Percentiles rank a stretch among this genome's conserved stretches.
phyloP scores from a whole-genome alignment of 208 protist genomes.

The Leishmania lainsoni region DNA sequence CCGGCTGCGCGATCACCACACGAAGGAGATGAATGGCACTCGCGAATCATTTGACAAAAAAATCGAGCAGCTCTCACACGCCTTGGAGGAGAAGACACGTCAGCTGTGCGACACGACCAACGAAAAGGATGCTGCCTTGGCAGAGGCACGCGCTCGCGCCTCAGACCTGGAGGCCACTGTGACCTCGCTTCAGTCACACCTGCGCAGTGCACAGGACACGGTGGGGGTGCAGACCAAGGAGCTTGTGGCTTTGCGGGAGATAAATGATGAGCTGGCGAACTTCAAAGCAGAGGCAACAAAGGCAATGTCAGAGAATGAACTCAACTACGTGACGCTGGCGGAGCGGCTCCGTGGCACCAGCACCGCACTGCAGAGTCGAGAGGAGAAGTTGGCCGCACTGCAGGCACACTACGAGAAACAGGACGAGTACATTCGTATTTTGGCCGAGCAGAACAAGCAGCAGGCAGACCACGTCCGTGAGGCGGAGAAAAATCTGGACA shows the following conservation, averaged over 20 bases:
- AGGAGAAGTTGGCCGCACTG: slow-evolving; percentile 71
- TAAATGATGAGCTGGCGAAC: slow-evolving; percentile 54
- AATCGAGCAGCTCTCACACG: slow-evolving; percentile 18
- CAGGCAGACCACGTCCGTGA: slow-evolving; percentile 41
- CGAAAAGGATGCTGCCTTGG: slow-evolving; percentile 18
- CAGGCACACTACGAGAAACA: slow-evolving; percentile 77
- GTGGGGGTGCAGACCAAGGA: slow-evolving; percentile 41
- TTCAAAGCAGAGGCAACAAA: slow-evolving; percentile 66
- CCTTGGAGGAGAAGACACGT: slow-evolving; percentile 23
- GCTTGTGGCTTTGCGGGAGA: slow-evolving; percentile 54
- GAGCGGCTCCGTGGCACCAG: slow-evolving; percentile 65
- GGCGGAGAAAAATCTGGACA: slow-evolving; percentile 53
- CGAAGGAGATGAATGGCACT: slow-evolving; percentile 18
- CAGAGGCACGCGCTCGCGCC: slow-evolving; percentile 13
- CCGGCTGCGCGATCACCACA: slow-evolving; percentile 32
- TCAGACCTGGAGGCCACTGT: slow-evolving; percentile 34
- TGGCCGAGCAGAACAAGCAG: slow-evolving; percentile 77
- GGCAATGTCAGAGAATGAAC: slow-evolving; percentile 74
- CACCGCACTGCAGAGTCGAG: slow-evolving; percentile 41
- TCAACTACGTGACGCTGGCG: slow-evolving; percentile 77
- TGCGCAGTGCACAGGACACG: slow-evolving; percentile 51
- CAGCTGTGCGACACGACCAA: slow-evolving; percentile 22
- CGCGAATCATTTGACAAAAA: slow-evolving; percentile 37
- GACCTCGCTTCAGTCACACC: slow-evolving; percentile 40
- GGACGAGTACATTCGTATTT: slow-evolving; percentile 74